Base-by-base conservation (phyloP, 805 yeast species). In the Teunomyces funiuensis region DNA sequence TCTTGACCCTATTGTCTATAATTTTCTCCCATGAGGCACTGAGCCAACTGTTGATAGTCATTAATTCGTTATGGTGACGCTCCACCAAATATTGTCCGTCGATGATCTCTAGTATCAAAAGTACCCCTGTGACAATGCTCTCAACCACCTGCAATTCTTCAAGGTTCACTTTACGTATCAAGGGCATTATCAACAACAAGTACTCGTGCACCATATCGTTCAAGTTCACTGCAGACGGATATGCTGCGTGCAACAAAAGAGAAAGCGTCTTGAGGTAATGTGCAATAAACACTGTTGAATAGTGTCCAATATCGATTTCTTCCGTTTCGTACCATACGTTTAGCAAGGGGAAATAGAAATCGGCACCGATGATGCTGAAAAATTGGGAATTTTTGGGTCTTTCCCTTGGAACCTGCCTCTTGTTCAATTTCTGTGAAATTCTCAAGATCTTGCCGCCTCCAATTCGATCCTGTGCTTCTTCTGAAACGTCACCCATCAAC, bases 251-350 rank as follows among this genome's bases (percentile, higher is more conserved):
- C 15, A 82, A 55, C 2, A 85, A 50, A n/a, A 84, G 52, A 0
- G 79, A 70, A 40, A 85, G 53, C 0, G 87, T 80, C 40, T 77
- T 73, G 34, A 85, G 50, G 56, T 71, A 83, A 54, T 85, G 90
- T 0, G 79, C 70, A 26, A 69, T 66, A 15, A 84, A 58, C 1
- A 83, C 50, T 1, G 76, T 70, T 0, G 85, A 74, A 50, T 79
- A 78, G 29, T 66, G 71, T 0, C 86, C 85, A 27, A 77, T 60
- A 30, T 65, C 63, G 29, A 74, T 69, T 3, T 36, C 42, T 6
- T 71, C 77, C 16, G 68, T 68, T 41, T 73, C 75, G 31, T 67
- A 54, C 83, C 83, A 82, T 1, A 74, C 63, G 5, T 71, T 67
- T 0, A 74, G 53, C 36, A 85, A 64, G 1, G 88, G 82, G 50